These are phyloP conservation scores for Schizophyllum commune DNA, from an alignment of 1,284 basidiomycete genomes.

Conservation along the genomic window DNA sequence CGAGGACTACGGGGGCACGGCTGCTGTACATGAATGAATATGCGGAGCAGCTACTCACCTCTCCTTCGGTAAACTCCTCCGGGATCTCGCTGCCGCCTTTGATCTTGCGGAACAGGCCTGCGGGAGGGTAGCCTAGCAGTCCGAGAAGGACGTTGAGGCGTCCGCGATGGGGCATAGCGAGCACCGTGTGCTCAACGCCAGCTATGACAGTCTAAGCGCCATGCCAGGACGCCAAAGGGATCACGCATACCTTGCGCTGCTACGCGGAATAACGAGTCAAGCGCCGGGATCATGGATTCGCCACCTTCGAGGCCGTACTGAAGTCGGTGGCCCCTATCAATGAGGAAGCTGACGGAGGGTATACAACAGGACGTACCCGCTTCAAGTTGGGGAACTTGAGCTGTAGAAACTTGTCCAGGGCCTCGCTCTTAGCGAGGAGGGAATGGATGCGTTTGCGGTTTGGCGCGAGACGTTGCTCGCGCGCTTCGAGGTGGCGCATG, in stretches of 20 bases:
- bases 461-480: conserved; percentile 25
- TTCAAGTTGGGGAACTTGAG: conserved; percentile 80
- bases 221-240: too few relatives aligned
- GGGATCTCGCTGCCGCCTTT: conserved; percentile 70
- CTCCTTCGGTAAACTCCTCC: conserved; percentile 29
- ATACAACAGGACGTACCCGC: conserved; percentile 32
- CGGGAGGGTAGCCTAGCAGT: conserved; percentile 58
- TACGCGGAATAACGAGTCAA: conserved; percentile 66
- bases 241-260: conserved; percentile 47
- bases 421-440: conserved; percentile 69
- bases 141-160: conserved; percentile 82
- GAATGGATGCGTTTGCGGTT: conserved; percentile 55
- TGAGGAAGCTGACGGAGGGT: too few relatives aligned
- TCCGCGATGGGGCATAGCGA: conserved; percentile 85
- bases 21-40: too few relatives aligned
- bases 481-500: conserved; percentile 70
- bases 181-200: conserved; percentile 63
- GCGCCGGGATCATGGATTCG: conserved; percentile 83
- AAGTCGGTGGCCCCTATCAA: too few relatives aligned
- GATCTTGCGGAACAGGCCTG: conserved; percentile 78
- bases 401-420: conserved; percentile 77
- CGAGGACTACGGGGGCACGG: too few relatives aligned
- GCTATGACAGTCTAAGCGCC: too few relatives aligned
- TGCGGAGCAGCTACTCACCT: too few relatives aligned
- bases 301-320: conserved; percentile 83